phyloP scores from a whole-genome alignment of 2,329 filamentous ascomycete species.

The Reticulascus tulasneorum region DNA sequence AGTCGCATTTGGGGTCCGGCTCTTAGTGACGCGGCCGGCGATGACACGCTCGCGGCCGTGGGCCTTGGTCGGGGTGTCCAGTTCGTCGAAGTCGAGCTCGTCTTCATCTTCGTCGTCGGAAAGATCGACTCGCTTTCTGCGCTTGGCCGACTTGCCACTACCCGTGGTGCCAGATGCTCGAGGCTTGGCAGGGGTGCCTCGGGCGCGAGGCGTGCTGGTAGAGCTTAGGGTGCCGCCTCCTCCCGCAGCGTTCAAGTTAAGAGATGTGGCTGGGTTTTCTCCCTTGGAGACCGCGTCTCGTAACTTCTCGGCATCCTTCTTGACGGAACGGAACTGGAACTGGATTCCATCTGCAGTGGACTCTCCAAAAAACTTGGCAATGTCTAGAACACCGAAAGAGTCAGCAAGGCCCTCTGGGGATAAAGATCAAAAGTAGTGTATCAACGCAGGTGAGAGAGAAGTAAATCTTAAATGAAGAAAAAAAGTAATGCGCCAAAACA shows the following conservation, averaged over 20 bases:
- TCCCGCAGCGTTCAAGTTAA: constrained; percentile 24
- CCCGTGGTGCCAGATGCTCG: constrained; percentile 8
- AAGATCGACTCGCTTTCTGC: constrained; percentile 19
- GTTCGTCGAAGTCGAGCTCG: constrained; percentile 24
- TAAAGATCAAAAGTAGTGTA: neutral
- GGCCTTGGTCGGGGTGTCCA: constrained; percentile 34
- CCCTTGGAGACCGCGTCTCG: constrained; percentile 38
- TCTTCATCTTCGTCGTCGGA: constrained; percentile 21
- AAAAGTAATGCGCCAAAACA: neutral
- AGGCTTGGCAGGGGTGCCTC: constrained; percentile 11
- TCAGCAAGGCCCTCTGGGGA: neutral
- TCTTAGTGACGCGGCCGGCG: constrained; percentile 7
- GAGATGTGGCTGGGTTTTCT: constrained; percentile 39
- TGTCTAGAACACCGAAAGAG: constrained; percentile 35
- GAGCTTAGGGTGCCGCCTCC: constrained; percentile 19
- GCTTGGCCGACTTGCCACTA: constrained; percentile 8
- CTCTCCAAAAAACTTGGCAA: constrained; percentile 56
- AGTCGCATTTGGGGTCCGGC: neutral
- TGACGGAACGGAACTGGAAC: constrained; percentile 57
- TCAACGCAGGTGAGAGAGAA: neutral
- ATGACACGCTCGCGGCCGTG: constrained; percentile 9
- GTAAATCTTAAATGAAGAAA: neutral
- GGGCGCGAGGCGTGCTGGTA: constrained; percentile 21
- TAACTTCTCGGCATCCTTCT: constrained; percentile 47
- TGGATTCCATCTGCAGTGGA: constrained; percentile 55